phyloP scores from a whole-genome alignment of 2,329 filamentous ascomycete species.

The Ophiostoma tasmaniense region DNA sequence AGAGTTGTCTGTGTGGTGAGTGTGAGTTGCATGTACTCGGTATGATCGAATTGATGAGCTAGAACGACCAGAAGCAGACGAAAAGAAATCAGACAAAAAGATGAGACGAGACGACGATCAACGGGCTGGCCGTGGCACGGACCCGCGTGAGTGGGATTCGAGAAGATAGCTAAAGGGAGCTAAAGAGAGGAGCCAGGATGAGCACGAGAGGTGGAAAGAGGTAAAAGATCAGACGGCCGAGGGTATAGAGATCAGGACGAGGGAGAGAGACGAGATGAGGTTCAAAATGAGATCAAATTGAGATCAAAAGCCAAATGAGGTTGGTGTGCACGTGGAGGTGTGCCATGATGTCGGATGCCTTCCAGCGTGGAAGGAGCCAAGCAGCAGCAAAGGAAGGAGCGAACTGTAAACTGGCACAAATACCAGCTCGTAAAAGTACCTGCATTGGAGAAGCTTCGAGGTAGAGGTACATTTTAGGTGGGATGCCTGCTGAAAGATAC shows the following conservation, averaged over 20 bases:
- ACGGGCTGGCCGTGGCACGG: not conserved
- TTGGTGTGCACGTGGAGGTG: not conserved
- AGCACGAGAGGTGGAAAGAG: not conserved
- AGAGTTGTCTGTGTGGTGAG: not conserved
- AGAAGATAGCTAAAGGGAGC: not conserved
- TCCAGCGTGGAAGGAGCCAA: not conserved
- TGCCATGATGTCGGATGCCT: not conserved
- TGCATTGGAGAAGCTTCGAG: not conserved
- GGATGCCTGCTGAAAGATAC: not conserved
- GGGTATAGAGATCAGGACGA: not conserved
- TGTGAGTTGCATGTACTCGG: not conserved
- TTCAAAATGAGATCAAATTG: not conserved
- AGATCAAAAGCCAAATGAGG: too few species aligned
- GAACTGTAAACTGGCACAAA: not conserved
- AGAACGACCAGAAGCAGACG: not conserved
- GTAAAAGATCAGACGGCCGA: not conserved
- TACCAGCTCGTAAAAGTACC: not conserved
- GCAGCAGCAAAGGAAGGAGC: not conserved
- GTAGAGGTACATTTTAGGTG: not conserved
- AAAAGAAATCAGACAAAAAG: not conserved
- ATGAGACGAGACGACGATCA: not conserved
- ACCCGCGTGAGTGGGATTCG: not conserved
- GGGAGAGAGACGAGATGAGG: not conserved
- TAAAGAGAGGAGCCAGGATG: not conserved
- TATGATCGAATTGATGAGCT: too few species aligned